These are phyloP conservation scores for Pseudocercospora fuligena DNA, from an alignment of 2,329 filamentous ascomycete genomes.

Conservation along the genomic window DNA sequence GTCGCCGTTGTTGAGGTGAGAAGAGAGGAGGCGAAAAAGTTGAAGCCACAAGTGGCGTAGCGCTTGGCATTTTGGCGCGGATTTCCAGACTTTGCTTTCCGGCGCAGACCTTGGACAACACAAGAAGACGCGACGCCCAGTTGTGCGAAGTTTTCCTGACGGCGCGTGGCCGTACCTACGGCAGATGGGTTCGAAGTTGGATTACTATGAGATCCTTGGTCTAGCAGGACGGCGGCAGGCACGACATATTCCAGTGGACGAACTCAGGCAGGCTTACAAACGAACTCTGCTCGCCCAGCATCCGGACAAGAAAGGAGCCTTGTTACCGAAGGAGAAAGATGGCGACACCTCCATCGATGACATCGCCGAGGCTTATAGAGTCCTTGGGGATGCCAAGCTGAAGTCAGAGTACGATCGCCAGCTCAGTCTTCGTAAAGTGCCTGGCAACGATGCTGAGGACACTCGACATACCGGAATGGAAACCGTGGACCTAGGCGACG, in stretches of 20 bases:
- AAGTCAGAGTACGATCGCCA: slow-evolving; percentile 56
- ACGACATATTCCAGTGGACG: slow-evolving; percentile 33
- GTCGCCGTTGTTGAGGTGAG: background rate
- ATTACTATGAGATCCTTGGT: slow-evolving; percentile 39
- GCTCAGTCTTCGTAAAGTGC: slow-evolving; percentile 35
- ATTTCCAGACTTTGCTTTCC: background rate
- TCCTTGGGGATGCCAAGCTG: slow-evolving; percentile 51
- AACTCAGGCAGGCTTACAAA: slow-evolving; percentile 61
- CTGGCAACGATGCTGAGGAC: background rate
- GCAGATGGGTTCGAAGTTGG: slow-evolving; percentile 9
- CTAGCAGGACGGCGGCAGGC: slow-evolving; percentile 30
- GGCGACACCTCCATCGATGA: slow-evolving; percentile 56
- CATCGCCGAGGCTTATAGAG: slow-evolving; percentile 63
- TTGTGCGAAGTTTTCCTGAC: background rate
- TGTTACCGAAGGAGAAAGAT: slow-evolving; percentile 24
- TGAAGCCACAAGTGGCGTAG: background rate
- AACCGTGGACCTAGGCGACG: slow-evolving; percentile 62
- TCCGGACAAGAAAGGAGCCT: slow-evolving; percentile 57
- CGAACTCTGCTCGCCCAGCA: slow-evolving; percentile 62
- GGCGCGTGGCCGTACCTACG: background rate
- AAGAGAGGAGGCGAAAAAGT: background rate
- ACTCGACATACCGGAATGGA: slow-evolving; percentile 56
- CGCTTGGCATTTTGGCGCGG: background rate
- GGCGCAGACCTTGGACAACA: background rate
- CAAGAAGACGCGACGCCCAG: background rate